Conservation (phyloP, 352 stramenopile genomes). For the Phytophthora parvispora region DNA sequence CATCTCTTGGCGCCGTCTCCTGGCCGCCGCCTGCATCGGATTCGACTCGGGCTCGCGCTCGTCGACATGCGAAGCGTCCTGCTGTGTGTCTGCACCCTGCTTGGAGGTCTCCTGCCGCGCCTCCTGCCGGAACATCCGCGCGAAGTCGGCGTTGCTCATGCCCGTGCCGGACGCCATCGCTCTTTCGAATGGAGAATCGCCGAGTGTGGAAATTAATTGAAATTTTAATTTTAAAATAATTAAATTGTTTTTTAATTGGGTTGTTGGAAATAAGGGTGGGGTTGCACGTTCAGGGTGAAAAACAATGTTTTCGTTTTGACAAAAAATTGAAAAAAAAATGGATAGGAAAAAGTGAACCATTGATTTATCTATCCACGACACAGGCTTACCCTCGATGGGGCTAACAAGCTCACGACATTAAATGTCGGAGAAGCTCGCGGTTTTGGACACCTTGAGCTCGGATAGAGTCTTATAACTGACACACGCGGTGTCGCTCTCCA, state of each 20-base stretch:
- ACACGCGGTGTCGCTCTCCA: too few relatives aligned
- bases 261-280: too few relatives aligned
- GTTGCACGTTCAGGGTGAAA: background rate
- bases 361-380: too few relatives aligned
- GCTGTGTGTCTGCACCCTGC: background rate
- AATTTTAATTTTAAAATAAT: background rate
- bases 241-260: too few relatives aligned
- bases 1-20: constrained; percentile 33
- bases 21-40: constrained; percentile 22
- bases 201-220: background rate
- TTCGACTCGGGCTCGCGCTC: constrained; percentile 6
- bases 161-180: constrained; percentile 28
- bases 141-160: constrained; percentile 85
- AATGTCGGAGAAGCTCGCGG: background rate
- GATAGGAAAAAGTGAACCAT: too few relatives aligned
- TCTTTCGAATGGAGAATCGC: background rate
- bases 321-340: too few relatives aligned
- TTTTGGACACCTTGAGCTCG: background rate
- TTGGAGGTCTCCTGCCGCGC: constrained; percentile 19
- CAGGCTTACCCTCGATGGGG: background rate
- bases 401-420: background rate
- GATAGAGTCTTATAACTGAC: too few relatives aligned
- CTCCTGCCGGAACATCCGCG: constrained; percentile 74
- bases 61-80: background rate
- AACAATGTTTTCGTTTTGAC: too few relatives aligned